Conservation (phyloP, 371 early-diverging fungal species). For the Blyttiomyces sp. region DNA sequence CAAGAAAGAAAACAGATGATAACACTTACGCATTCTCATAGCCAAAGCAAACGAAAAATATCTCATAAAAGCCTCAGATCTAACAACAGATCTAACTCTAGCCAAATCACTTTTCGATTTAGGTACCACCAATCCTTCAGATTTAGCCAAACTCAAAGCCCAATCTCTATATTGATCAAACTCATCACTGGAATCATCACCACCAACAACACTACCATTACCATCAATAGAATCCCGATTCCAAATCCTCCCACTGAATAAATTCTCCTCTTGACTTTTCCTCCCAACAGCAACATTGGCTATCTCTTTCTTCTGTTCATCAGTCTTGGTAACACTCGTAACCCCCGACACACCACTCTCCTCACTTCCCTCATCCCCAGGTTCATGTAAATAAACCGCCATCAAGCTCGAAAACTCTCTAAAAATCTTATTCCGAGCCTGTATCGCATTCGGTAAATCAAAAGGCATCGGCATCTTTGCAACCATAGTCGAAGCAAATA, state of each 20-base stretch:
- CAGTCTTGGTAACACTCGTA: background rate
- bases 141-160: no score
- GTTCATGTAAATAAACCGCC: background rate
- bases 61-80: constrained; percentile 2
- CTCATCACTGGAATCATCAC: background rate
- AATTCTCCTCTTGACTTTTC: background rate
- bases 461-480: constrained; percentile 20
- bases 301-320: background rate
- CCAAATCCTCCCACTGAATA: background rate
- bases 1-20: background rate
- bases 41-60: constrained; percentile 9
- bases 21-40: background rate
- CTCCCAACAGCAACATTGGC: background rate
- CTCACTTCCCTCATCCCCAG: background rate
- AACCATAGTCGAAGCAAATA: constrained; percentile 14
- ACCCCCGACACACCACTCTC: background rate
- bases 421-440: constrained; percentile 6
- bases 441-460: constrained; percentile 15
- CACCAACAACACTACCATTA: background rate
- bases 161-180: no score
- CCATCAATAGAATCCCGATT: background rate
- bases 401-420: constrained; percentile 1
- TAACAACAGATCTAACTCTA: background rate
- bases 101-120: background rate
- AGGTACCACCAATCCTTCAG: background rate